Evolutionary conservation across 2,329 filamentous ascomycete genomes (phyloP).

Genomic region (Paecilomyces fulvus): DNA sequence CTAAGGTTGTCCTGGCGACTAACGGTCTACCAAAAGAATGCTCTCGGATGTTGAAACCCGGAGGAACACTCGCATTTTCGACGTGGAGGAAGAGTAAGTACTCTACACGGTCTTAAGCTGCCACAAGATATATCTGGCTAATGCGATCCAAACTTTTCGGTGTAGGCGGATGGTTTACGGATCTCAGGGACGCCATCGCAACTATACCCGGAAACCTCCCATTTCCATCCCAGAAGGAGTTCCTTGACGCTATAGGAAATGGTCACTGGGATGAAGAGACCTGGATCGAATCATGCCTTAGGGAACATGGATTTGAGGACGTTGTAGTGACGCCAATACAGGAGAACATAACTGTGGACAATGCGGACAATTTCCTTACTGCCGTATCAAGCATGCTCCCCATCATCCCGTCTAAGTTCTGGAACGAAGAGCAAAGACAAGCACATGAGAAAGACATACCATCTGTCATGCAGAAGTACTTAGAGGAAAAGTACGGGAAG

Average conservation of each 20-base stretch:
- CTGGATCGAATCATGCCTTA: slow-evolving; percentile 15
- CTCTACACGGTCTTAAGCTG: not conserved
- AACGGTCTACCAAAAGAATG: slow-evolving; percentile 14
- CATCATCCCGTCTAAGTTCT: slow-evolving; percentile 16
- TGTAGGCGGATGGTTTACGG: slow-evolving; percentile 18
- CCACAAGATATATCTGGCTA: not conserved
- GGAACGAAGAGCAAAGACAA: slow-evolving; percentile 20
- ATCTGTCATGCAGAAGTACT: slow-evolving; percentile 14
- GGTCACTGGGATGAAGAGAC: slow-evolving; percentile 16
- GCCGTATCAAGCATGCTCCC: slow-evolving; percentile 14
- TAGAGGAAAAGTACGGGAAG: slow-evolving; percentile 16
- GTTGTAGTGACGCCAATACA: slow-evolving; percentile 13
- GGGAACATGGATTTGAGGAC: slow-evolving; percentile 16
- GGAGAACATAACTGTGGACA: slow-evolving; percentile 1
- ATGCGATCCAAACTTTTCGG: not conserved
- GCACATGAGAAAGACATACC: slow-evolving; percentile 11
- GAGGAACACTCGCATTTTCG: slow-evolving; percentile 25
- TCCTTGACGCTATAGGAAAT: slow-evolving; percentile 9
- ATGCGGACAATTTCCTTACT: not conserved
- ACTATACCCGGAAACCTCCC: slow-evolving; percentile 17
- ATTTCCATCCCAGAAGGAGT: slow-evolving; percentile 14
- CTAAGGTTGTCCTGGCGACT: not conserved
- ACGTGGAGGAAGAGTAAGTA: slow-evolving; percentile 27
- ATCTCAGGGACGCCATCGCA: slow-evolving; percentile 17
- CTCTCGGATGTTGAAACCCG: slow-evolving; percentile 25